Evolutionary conservation across 352 stramenopile species (phyloP), one percentile per base, ranked within the genome.

Genomic region (Phytophthora parvispora): DNA sequence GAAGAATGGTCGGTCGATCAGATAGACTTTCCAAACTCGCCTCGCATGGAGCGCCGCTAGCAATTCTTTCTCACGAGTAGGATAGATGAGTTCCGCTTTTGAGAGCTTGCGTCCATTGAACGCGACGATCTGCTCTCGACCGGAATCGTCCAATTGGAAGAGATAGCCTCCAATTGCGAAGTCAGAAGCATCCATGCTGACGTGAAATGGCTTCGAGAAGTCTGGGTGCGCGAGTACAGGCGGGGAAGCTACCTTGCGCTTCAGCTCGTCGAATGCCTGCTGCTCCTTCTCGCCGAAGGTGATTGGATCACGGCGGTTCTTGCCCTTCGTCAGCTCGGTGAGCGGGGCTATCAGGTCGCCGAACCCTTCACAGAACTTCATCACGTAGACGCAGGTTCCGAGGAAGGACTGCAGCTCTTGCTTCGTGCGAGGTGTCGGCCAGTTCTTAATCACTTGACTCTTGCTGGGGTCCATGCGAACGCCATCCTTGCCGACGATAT

Each of bases 401-500:
- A 70, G n/a, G 6, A 70, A 71, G 0, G 43, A 70, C 27, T 75
- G 60, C 13, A 73, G 6, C 8, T 75, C 34, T 7, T 50, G 38
- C 32, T 77, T 74, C 6, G 48, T 69, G 18, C 8, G 22, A 28
- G 55, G 54, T n/a, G 47, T 25, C 1, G 51, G 55, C 48, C 60
- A 69, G 20, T 63, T 38, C 9, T 27, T 24, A 12, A 67, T 76
- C 13, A 20, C 16, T 20, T 55, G 29, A 27, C 63, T 24, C 22
- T 78, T 81, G 15, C 20, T 29, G 1, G 59, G 65, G 32, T 69
- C 70, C 34, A 74, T 62, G 0, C 61, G 54, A 22, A 75, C 22
- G 8, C 47, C 68, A 13, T 74, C n/a, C 10, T 24, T 20, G 8
- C 32, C 48, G 1, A 53, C 45, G 16, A 48, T 49, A 49, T 68